Base-by-base conservation (phyloP, 805 yeast species). In the Zygosaccharomyces siamensis region DNA sequence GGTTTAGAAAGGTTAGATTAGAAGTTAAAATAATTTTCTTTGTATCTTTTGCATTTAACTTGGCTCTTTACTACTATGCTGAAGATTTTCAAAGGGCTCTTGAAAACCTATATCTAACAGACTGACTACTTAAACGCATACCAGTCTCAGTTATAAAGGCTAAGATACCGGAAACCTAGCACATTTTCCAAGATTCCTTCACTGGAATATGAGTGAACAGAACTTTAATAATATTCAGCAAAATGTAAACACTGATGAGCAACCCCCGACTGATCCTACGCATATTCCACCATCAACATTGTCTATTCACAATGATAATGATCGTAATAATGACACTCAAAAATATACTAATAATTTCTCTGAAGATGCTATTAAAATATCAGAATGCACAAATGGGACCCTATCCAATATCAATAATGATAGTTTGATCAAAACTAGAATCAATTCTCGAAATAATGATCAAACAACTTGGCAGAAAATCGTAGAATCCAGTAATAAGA, bases 401-500 rank as follows among this genome's bases (percentile, higher is more conserved):
- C 14, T 12, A 10, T 11, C 7, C 6, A 12, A 14, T n/a, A 8
- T 11, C 23, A 35, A 30, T 10, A 5, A 14, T 27, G 10, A 45
- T 14, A 14, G 8, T 33, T 14, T 10, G 12, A 14, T 1, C 8
- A 20, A 14, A 14, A 33, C 16, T 10, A 8, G 20, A 20, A 7
- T 27, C 23, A 11, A 16, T 43, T 16, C n/a, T 43, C 21, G 23
- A 14, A 20, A 28, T 12, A 27, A 16, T 6, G 33, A 26, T 35
- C 32, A 21, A 14, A 20, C 21, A 18, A 21, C 35, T 21, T 39
- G 38, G 44, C 23, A 24, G 11, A 31, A 36, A 26, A 14, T 46
- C 5, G 11, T 36, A 32, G 36, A 45, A 32, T 27, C 44, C 12
- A 39, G 21, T 16, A 27, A 16, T 18, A 45, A 49, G 32, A 44